These are phyloP conservation scores for Coemansia sp. DNA, from an alignment of 192 early-diverging fungal genomes.

Conservation along the genomic window DNA sequence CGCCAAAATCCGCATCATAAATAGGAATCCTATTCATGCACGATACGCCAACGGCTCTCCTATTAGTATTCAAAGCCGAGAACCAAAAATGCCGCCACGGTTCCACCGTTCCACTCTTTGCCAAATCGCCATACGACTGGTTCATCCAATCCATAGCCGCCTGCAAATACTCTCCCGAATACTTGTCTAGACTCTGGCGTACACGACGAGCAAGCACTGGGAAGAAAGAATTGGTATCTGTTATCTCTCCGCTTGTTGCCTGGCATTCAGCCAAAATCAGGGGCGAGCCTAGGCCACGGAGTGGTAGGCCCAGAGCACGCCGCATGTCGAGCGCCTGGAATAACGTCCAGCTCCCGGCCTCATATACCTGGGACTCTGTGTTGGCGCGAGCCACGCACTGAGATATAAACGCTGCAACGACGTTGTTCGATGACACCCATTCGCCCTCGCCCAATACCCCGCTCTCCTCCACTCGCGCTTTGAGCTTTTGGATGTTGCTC, in stretches of 20 bases:
- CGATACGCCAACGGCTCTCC: slow-evolving; percentile 30
- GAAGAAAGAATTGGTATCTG: not conserved
- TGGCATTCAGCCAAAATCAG: slow-evolving; percentile 43
- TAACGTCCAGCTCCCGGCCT: slow-evolving; percentile 32
- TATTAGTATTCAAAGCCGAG: slow-evolving; percentile 35
- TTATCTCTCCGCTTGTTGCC: not conserved
- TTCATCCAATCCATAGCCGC: slow-evolving; percentile 41
- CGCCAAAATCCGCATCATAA: slow-evolving; percentile 47
- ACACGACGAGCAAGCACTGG: slow-evolving; percentile 17
- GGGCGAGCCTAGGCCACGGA: slow-evolving; percentile 40
- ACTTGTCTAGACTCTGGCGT: slow-evolving; percentile 25
- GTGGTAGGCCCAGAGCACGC: slow-evolving; percentile 21
- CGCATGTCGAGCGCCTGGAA: slow-evolving; percentile 54
- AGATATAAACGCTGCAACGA: slow-evolving; percentile 24
- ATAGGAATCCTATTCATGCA: slow-evolving; percentile 50
- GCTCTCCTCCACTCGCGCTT: too few relatives aligned
- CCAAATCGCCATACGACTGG: slow-evolving; percentile 15
- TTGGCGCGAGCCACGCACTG: slow-evolving; percentile 41
- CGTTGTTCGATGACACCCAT: slow-evolving; percentile 47
- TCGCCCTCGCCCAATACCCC: slow-evolving; percentile 23
- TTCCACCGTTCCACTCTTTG: slow-evolving; percentile 12
- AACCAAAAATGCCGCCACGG: slow-evolving; percentile 56
- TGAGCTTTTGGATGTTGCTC: slow-evolving; percentile 1
- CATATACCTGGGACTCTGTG: slow-evolving; percentile 23
- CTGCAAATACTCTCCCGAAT: slow-evolving; percentile 31